Evolutionary conservation across 371 early-diverging fungal genomes (phyloP), one percentile per base, ranked within the genome.

Genomic region (Mortierella polycephala): DNA sequence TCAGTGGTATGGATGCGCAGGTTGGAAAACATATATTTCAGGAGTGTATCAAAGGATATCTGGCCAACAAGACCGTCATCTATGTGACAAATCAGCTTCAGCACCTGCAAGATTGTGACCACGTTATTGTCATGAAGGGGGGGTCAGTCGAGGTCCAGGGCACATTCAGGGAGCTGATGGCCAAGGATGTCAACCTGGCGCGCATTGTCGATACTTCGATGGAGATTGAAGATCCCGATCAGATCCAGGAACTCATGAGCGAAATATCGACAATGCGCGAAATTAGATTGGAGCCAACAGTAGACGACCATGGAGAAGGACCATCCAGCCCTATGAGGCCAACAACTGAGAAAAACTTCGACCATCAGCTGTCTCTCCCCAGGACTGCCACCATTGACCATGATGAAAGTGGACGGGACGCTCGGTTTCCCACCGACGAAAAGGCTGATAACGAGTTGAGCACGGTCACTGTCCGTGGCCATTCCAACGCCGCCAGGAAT

Each of bases 131-230:
- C 23, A 77, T 93, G 77, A 90, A 91, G 74, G 82, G 84, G 41
- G 96, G 95, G 9, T 81, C 76, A 13, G 73, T 92, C 40, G 83
- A 87, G 45, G 91, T 88, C 60, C 84, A 88, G 39, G 95, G 95
- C 6, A 87, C 90, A 0, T 93, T 86, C 64, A 71, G 66, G 18
- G 90, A 93, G 67, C 82, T 95, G 39, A 87, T 91, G 59, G 86
- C 84, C 3, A 74, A 80, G 20, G 85, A 85, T 63, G 77, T 81
- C 41, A 82, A 81, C 40, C 69, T 85, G 40, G 81, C 82, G 0
- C 71, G 79, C 49, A 76, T 85, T 42, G 82, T 85, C 41, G 74
- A 81, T n/a, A 84, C 83, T n/a, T 82, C 82, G 7, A 83, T 85
- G 75, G 85, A 85, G 59, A 83, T 85, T 30, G 85, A 85, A 55